Evolutionary conservation across 805 yeast species (phyloP).

Genomic region (Starmera pachycereana): DNA sequence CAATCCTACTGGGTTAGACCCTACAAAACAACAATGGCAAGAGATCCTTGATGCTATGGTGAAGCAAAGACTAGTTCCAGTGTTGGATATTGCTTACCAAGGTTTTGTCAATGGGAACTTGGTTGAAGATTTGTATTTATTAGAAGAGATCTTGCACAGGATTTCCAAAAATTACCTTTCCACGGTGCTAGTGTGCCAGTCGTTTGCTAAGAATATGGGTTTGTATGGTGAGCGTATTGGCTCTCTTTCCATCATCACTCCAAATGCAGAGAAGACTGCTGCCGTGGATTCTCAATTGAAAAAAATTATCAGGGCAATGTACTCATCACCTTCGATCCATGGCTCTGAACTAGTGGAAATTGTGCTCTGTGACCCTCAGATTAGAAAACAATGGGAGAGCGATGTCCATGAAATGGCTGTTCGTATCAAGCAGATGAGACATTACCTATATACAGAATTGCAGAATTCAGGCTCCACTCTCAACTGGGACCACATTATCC

Average conservation of each 20-base stretch:
- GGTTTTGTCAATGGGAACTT: slow-evolving; percentile 87
- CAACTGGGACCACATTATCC: slow-evolving; percentile 77
- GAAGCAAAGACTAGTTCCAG: slow-evolving; percentile 55
- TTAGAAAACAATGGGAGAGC: slow-evolving; percentile 64
- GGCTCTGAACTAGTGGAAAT: slow-evolving; percentile 84
- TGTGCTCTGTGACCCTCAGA: slow-evolving; percentile 50
- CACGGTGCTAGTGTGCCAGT: slow-evolving; percentile 65
- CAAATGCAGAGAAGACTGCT: slow-evolving; percentile 38
- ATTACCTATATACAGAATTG: slow-evolving; percentile 49
- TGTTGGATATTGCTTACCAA: slow-evolving; percentile 92
- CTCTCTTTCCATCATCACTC: slow-evolving; percentile 56
- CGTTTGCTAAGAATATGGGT: slow-evolving; percentile 93
- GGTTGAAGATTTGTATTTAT: slow-evolving; percentile 55
- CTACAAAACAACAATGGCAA: slow-evolving; percentile 73
- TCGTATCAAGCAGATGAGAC: slow-evolving; percentile 68
- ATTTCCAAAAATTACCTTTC: slow-evolving; percentile 32
- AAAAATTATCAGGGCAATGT: slow-evolving; percentile 73
- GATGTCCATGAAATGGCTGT: slow-evolving; percentile 75
- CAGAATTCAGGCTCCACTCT: slow-evolving; percentile 43
- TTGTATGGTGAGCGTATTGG: slow-evolving; percentile 94
- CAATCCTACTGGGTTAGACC: slow-evolving; percentile 95
- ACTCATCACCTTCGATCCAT: slow-evolving; percentile 91
- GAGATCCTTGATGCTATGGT: slow-evolving; percentile 55
- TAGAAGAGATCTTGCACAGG: slow-evolving; percentile 33
- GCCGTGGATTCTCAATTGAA: slow-evolving; percentile 71